Evolutionary conservation across 1,284 basidiomycete species (phyloP), one percentile per base, ranked within the genome.

Genomic region (Anthracocystis walkeri): DNA sequence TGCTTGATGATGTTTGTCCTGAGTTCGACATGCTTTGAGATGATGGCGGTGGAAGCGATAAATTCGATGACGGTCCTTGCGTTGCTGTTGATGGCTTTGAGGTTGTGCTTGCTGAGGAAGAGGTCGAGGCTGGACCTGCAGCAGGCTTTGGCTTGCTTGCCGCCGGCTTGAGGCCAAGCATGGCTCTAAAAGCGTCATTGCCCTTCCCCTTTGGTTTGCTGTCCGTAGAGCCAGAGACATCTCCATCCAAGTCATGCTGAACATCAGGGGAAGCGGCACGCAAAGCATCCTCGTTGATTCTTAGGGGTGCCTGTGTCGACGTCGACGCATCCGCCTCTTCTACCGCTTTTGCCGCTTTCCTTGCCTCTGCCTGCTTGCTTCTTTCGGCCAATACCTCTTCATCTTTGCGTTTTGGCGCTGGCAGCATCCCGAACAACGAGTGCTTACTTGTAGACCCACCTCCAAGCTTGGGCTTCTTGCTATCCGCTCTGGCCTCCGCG

Each of bases 181-280:
- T 84, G n/a, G 82, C 82, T 29, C 82, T 73, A 55, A 84, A 84
- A 23, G 79, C 82, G 27, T 80, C 77, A 41, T 84, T 84, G 14
- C 64, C 79, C 55, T 83, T 84, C 8, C 60, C 62, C 23, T 78
- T 72, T 3, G 61, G 16, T 38, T 62, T 66, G 12, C 55, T 25
- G 0, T 10, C 25, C 20, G 44, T 25, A 20, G 64, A 58, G 20
- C 31, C 23, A 1, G 51, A 46, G 6, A 33, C 29, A 20, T 14
- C 45, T n/a, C 21, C 48, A 4, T 38, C 41, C 31, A 16, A 27
- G 4, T 48, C 38, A 18, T 11, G 20, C 21, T 12, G 21, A 6
- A 12, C 35, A 1, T 44, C 33, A 0, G 42, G 49, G 1, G 58
- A 48, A 10, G 42, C n/a, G 1, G 33, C 40, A 3, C 18, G 8